phyloP scores from a whole-genome alignment of 169 alveolate genomes.

The Babesia ovata region DNA sequence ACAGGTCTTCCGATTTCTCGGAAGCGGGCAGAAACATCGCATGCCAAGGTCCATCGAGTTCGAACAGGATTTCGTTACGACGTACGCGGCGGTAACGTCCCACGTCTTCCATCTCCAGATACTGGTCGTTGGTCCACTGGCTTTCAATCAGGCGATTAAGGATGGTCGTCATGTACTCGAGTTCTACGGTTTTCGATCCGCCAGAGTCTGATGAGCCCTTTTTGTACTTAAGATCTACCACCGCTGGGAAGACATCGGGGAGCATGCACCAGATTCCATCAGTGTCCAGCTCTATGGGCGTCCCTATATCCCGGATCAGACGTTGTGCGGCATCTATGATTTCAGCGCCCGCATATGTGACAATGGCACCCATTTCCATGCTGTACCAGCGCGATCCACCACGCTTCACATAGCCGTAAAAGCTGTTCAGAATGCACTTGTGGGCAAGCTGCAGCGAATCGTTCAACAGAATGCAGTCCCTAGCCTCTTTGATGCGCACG shows the following conservation, averaged over 20 bases:
- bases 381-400: constrained; percentile 99
- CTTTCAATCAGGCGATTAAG: constrained; percentile 92
- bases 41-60: constrained; percentile 99
- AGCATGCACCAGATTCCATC: constrained; percentile 99
- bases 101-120: constrained; percentile 82
- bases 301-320: constrained; percentile 93
- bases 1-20: constrained; percentile 93
- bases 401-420: constrained; percentile 99
- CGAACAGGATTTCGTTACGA: constrained; percentile 96
- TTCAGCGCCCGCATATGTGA: constrained; percentile 94
- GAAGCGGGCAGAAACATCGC: constrained; percentile 98
- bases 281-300: constrained; percentile 98
- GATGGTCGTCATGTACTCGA: constrained; percentile 93
- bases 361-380: constrained; percentile 99
- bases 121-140: constrained; percentile 94
- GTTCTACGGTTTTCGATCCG: constrained; percentile 61
- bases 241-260: constrained; percentile 94
- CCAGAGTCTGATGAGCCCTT: constrained; percentile 8
- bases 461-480: constrained; percentile 87
- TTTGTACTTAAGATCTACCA: constrained; percentile 62
- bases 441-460: constrained; percentile 98
- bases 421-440: constrained; percentile 97
- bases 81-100: constrained; percentile 78
- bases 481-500: constrained; percentile 85
- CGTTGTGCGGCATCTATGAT: constrained; percentile 87